Base-by-base conservation (phyloP, 331 rosid species). In the Acacia concinna region DNA sequence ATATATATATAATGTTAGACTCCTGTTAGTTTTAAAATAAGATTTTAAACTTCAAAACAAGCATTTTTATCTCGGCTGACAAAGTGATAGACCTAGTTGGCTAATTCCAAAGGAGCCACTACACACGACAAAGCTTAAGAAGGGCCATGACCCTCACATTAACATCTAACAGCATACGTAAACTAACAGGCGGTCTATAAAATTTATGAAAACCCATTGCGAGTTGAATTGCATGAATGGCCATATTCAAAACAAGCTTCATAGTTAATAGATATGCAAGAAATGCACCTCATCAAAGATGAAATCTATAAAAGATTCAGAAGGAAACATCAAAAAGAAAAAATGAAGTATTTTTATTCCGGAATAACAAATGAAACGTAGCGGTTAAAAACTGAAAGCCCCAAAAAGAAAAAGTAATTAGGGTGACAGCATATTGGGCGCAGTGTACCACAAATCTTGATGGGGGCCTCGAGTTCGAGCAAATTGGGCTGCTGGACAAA, bases 381-480 rank as follows among this genome's bases (percentile, higher is more conserved):
- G 34, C 52, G 12, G 52, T 46, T 21, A 67, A 40, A 25, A 68
- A 69, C 5, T 14, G 59, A 70, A 28, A 44, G 51, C 35, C 74
- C 38, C 37, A 70, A 28, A 28, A 46, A 70, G 18, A 20, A 28
- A 17, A 46, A 15, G 75, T 3, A 70, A 14, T 44, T 28, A 34
- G 40, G 40, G 41, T 8, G 37, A 28, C 32, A 68, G 54, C 35
- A 68, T 23, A 40, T 35, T 43, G 17, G 17, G 18, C 23, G 71
- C 25, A 38, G 54, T 12, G 59, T 70, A 70, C 79, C 74, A 25
- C 79, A 75, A 75, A 75, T 75, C 59, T 75, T 75, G 79, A 75
- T 75, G 71, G 79, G 79, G 25, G 79, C 79, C 65, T 75, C 79
- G 41, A 75, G 79, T 75, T 75, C 79, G 6, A 75, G 79, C 43